These are phyloP conservation scores for Nakazawaea peltata DNA, from an alignment of 805 yeast species.

Conservation along the genomic window DNA sequence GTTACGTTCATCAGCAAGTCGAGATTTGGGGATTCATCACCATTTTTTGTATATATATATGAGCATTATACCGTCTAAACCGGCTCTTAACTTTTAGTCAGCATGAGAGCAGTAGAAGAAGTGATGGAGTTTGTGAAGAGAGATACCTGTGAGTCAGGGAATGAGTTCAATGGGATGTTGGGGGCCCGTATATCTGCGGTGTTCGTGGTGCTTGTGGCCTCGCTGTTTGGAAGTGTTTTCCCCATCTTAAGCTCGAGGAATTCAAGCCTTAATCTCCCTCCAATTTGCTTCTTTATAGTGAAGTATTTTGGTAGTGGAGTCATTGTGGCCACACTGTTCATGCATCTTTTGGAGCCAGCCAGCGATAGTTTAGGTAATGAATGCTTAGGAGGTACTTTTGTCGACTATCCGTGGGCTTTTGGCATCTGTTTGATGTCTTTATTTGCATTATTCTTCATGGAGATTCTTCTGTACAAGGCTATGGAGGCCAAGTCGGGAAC, in stretches of 20 bases:
- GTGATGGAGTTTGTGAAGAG: too few relatives aligned
- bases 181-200: constrained; percentile 45
- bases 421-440: constrained; percentile 33
- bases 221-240: constrained; percentile 43
- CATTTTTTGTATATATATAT: too few relatives aligned
- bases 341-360: constrained; percentile 60
- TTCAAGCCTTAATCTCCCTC: constrained; percentile 42
- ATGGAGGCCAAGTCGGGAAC: constrained; percentile 22
- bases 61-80: too few relatives aligned
- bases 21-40: too few relatives aligned
- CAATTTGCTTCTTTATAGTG: constrained; percentile 30
- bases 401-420: constrained; percentile 35
- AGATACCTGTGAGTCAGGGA: constrained; percentile 24
- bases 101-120: too few relatives aligned
- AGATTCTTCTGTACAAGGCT: constrained; percentile 28
- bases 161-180: constrained; percentile 28
- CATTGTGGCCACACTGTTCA: constrained; percentile 67
- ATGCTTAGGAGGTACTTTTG: constrained; percentile 52
- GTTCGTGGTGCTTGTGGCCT: constrained; percentile 44
- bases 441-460: constrained; percentile 30
- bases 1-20: too few relatives aligned
- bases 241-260: constrained; percentile 46
- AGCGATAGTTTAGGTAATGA: constrained; percentile 37
- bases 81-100: too few relatives aligned
- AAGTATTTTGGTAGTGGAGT: constrained; percentile 71